Evolutionary conservation across 768 basidiomycete species (phyloP), one percentile per base, ranked within the genome.

Genomic region (Myochromella boudieri): DNA sequence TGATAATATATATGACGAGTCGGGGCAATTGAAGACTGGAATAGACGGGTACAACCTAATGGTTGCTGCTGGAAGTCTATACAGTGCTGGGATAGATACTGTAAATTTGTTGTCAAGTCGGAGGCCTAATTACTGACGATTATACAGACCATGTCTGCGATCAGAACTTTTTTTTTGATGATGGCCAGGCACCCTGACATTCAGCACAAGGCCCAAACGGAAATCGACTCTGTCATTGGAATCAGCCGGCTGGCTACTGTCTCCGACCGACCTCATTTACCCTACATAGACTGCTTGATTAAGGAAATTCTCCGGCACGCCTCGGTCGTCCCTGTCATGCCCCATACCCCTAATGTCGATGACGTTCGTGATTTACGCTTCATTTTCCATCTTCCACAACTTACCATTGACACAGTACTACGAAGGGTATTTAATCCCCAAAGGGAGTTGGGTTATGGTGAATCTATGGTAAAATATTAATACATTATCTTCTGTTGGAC

Each of bases 121-220:
- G 37, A 46, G 32, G 38, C 43, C 36, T 33, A 21, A 40, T 25
- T 44, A 42, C 44, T 40, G 41, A 46, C 37, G 38, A 39, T 42
- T n/a, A n/a, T n/a, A n/a, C n/a, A 85, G 83, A 84, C 79, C 15
- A 82, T 83, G 51, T 81, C 82, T 32, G 70, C 77, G 1, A 70
- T 81, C 49, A 75, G 81, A 56, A 72, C 81, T 0, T 77, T 84
- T 51, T 84, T 82, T 65, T 68, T 85, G 34, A 82, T 81, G 27
- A 72, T 85, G 71, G 62, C 78, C 2, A 69, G 81, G 20, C 67
- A 77, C 57, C 83, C 83, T 6, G 76, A 77, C 33, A 78, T 66
- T 22, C 72, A 72, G 52, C 75, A 69, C 59, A 84, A 76, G 60
- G 84, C 83, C 10, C 84, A 83, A 52, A 68, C 67, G 45, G 84